Conservation (phyloP, 2,329 filamentous ascomycete genomes). For the Paecilomyces dactylethromorphus region DNA sequence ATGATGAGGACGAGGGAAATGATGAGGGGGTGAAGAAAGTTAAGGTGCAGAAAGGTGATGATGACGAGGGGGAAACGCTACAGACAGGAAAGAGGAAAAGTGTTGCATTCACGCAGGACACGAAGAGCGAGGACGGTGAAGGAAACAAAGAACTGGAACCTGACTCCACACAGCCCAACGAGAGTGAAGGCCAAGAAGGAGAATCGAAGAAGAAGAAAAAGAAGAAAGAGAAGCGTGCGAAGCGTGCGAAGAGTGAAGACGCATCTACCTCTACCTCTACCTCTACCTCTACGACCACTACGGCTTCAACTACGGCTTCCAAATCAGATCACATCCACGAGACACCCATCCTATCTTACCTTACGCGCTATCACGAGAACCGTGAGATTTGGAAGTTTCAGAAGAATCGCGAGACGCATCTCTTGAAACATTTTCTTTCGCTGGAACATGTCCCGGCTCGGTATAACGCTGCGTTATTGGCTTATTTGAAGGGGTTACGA, state of each 20-base stretch:
- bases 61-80: too few relatives aligned
- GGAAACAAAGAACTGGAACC: slow-evolving; percentile 37
- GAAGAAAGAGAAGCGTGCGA: slow-evolving; percentile 13
- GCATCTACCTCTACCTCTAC: background rate
- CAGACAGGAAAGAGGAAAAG: slow-evolving; percentile 43
- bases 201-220: slow-evolving; percentile 15
- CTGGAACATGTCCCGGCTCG: slow-evolving; percentile 62
- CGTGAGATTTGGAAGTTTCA: slow-evolving; percentile 86
- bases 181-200: slow-evolving; percentile 15
- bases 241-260: slow-evolving; percentile 11
- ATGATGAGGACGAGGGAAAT: background rate
- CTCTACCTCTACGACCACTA: slow-evolving; percentile 3
- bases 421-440: slow-evolving; percentile 78
- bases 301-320: slow-evolving; percentile 6
- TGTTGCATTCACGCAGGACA: slow-evolving; percentile 59
- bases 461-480: slow-evolving; percentile 63
- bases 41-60: too few relatives aligned
- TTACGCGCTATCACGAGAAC: slow-evolving; percentile 66
- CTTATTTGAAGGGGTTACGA: slow-evolving; percentile 74
- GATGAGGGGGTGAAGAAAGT: slow-evolving; percentile 8
- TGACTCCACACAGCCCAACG: slow-evolving; percentile 2
- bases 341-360: slow-evolving; percentile 63
- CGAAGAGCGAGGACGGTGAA: slow-evolving; percentile 52
- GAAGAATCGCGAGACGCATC: slow-evolving; percentile 79
- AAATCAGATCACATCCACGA: slow-evolving; percentile 16